These are phyloP conservation scores for Citrullus amarus DNA, from an alignment of 306 rosid species.

Conservation along the genomic window DNA sequence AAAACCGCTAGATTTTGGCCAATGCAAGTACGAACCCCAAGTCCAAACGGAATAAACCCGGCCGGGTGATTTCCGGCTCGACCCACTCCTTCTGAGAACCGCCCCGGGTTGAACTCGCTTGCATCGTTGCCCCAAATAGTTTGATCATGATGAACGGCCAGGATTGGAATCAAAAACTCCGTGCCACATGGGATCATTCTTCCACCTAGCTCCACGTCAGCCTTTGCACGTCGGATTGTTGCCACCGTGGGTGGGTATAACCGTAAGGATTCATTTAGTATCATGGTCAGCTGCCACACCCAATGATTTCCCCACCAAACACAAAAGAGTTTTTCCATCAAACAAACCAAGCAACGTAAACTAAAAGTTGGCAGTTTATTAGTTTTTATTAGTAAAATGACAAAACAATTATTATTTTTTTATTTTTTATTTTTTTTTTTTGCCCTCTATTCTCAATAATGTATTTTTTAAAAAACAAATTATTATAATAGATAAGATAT, in stretches of 20 bases:
- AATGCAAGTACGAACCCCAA: conserved; percentile 73
- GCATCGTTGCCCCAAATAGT: conserved; percentile 72
- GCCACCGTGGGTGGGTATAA: conserved; percentile 85
- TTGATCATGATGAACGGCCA: conserved; percentile 87
- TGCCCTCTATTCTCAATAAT: neutral
- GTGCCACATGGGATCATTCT: conserved; percentile 73
- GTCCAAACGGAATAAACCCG: conserved; percentile 74
- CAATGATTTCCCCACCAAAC: neutral
- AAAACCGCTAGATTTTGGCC: conserved; percentile 85
- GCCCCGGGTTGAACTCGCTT: conserved; percentile 75
- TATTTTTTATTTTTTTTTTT: no score
- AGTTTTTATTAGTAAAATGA: neutral
- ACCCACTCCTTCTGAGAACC: conserved; percentile 61
- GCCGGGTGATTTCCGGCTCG: conserved; percentile 62
- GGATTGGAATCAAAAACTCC: conserved; percentile 70
- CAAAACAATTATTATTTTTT: neutral
- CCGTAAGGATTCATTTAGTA: conserved; percentile 74
- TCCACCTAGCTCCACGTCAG: conserved; percentile 58
- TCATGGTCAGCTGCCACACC: conserved; percentile 61
- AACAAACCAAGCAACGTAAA: neutral
- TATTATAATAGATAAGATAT: no score
- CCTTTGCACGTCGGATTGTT: conserved; percentile 56
- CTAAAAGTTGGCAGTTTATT: conserved; percentile 4
- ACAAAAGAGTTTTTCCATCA: neutral
- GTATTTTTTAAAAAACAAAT: no score